Conservation (phyloP, 202 grass and related monocot genomes). For the Carex sylvatica region DNA sequence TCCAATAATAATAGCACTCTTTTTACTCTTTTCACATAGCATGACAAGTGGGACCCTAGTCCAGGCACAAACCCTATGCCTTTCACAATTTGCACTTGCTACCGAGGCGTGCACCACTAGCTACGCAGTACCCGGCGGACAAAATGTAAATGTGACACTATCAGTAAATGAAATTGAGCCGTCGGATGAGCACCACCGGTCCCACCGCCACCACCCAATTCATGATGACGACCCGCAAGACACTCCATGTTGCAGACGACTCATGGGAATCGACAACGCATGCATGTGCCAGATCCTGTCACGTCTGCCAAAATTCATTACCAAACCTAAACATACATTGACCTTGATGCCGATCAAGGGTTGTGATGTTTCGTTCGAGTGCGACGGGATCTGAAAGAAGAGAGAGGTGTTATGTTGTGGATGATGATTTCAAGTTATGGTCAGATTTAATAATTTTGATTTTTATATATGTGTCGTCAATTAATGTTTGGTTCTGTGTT, state of each 20-base stretch:
- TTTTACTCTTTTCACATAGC: background rate
- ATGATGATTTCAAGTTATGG: background rate
- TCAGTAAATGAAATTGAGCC: background rate
- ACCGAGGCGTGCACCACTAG: constrained; percentile 32
- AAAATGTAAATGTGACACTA: background rate
- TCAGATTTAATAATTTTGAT: constrained; percentile 16
- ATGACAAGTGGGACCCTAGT: background rate
- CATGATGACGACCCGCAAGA: constrained; percentile 40
- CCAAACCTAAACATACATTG: constrained; percentile 63
- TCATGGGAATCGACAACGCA: constrained; percentile 67
- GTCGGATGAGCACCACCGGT: constrained; percentile 3
- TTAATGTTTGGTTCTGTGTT: background rate
- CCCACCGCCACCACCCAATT: constrained; percentile 21
- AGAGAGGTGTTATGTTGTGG: background rate
- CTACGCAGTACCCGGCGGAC: constrained; percentile 7
- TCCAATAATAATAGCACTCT: background rate
- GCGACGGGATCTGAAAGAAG: constrained; percentile 34
- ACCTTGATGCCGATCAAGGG: constrained; percentile 58
- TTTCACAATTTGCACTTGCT: constrained; percentile 37
- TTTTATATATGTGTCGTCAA: background rate
- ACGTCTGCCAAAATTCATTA: constrained; percentile 69
- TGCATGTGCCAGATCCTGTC: constrained; percentile 80
- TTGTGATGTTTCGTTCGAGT: constrained; percentile 69
- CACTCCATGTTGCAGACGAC: constrained; percentile 70
- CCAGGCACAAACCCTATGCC: constrained; percentile 42